A percentile compares a stretch with the other conserved stretches of the same genome.
phyloP scores from a whole-genome alignment of 2,329 filamentous ascomycete genomes.

The Ophiostoma triangulosporum region DNA sequence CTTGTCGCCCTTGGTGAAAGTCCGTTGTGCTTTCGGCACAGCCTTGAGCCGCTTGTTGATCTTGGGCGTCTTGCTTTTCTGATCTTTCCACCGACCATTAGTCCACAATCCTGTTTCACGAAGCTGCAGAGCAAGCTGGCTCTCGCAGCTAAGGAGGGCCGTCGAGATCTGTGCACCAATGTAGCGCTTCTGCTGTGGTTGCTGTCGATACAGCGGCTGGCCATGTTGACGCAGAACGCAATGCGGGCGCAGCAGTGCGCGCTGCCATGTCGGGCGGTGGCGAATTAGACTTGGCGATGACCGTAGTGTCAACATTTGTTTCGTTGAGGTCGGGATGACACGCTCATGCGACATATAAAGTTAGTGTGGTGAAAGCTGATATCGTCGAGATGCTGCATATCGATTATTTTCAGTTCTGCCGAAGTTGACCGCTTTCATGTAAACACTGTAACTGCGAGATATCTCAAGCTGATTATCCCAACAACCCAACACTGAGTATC shows the following conservation, averaged over 20 bases:
- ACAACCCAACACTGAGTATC: no score
- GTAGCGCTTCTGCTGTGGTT: neutral
- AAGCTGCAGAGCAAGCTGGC: slow-evolving; percentile 14
- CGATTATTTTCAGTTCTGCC: neutral
- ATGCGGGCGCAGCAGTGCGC: neutral
- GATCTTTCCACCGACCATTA: slow-evolving; percentile 6
- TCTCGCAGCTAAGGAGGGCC: neutral
- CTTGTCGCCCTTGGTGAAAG: slow-evolving; percentile 20
- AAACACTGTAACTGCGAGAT: no score
- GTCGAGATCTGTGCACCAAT: neutral
- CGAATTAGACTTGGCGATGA: neutral
- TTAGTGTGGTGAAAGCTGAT: no score
- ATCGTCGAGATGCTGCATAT: neutral
- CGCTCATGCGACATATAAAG: no score
- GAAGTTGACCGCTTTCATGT: neutral
- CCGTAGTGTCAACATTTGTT: neutral
- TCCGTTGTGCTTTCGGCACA: neutral
- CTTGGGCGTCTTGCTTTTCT: neutral
- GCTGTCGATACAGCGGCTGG: neutral
- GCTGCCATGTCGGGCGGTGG: neutral
- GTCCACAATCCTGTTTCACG: slow-evolving; percentile 13
- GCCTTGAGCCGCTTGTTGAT: neutral
- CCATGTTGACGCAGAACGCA: neutral
- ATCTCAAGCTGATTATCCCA: no score
- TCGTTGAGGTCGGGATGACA: no score